Evolutionary conservation across 2,329 filamentous ascomycete species (phyloP).

Genomic region (Colletotrichum sp.): DNA sequence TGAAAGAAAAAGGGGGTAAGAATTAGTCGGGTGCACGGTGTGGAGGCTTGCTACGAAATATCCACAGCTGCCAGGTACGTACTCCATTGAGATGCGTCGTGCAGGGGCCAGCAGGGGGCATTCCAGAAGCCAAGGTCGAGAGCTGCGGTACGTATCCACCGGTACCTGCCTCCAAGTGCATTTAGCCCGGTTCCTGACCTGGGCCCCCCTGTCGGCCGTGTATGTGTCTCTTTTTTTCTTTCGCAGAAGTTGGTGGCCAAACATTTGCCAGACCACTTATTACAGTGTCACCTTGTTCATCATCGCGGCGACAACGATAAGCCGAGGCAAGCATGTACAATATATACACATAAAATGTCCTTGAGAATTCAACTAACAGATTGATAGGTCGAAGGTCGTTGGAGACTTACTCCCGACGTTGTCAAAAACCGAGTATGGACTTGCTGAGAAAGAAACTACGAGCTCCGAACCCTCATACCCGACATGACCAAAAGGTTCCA

Average conservation of each 20-base stretch:
- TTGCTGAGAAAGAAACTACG: background rate
- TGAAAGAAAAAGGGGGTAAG: background rate
- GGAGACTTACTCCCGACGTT: background rate
- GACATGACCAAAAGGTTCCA: background rate
- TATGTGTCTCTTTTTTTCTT: background rate
- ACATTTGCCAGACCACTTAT: background rate
- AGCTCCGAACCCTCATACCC: background rate
- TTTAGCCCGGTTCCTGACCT: background rate
- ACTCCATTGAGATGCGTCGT: background rate
- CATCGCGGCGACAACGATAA: background rate
- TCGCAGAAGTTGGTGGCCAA: background rate
- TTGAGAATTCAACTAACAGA: background rate
- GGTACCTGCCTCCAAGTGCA: conserved; percentile 15
- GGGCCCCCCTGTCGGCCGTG: background rate
- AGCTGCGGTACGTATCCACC: conserved; percentile 11
- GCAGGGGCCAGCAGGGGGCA: conserved; percentile 15
- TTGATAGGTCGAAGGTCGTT: background rate
- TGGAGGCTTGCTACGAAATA: background rate
- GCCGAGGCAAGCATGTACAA: background rate
- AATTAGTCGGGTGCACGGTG: background rate
- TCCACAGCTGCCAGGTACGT: background rate
- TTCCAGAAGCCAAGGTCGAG: conserved; percentile 14
- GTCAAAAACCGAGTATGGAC: background rate
- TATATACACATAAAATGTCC: background rate
- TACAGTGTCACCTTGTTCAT: background rate